These are phyloP conservation scores for Trichophyton verrucosum DNA, from an alignment of 2,329 filamentous ascomycete genomes.

Conservation along the genomic window DNA sequence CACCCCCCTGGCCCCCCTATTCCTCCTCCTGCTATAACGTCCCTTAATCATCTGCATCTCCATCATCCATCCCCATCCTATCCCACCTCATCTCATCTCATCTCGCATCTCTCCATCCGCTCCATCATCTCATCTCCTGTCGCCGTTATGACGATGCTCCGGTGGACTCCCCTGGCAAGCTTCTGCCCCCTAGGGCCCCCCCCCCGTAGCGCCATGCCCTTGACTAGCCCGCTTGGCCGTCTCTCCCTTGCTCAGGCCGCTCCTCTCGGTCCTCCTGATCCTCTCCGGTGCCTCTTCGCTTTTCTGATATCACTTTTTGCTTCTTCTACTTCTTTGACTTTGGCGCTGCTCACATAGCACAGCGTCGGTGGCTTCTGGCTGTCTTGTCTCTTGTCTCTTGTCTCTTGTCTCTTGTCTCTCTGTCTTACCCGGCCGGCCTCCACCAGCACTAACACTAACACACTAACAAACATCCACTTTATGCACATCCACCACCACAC, in stretches of 20 bases:
- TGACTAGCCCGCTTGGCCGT: neutral
- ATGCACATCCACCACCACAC: neutral
- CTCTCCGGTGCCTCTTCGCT: neutral
- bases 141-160: too few relatives aligned
- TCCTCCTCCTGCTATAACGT: too few relatives aligned
- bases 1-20: slow-evolving; percentile 5
- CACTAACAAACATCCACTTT: neutral
- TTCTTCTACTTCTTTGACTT: neutral
- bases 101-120: neutral
- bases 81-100: neutral
- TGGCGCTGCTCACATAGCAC: neutral
- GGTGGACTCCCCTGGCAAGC: too few relatives aligned
- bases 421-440: neutral
- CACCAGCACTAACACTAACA: neutral
- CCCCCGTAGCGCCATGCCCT: neutral
- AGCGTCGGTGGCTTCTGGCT: neutral
- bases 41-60: neutral
- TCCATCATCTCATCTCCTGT: neutral
- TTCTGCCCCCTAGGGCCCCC: too few relatives aligned
- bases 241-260: neutral
- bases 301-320: neutral
- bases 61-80: neutral
- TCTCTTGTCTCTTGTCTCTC: neutral
- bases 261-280: neutral
- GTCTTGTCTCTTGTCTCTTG: neutral